Evolutionary conservation across 2,329 filamentous ascomycete genomes (phyloP), one percentile per base, ranked within the genome.

Genomic region (Aureobasidium pullulans): DNA sequence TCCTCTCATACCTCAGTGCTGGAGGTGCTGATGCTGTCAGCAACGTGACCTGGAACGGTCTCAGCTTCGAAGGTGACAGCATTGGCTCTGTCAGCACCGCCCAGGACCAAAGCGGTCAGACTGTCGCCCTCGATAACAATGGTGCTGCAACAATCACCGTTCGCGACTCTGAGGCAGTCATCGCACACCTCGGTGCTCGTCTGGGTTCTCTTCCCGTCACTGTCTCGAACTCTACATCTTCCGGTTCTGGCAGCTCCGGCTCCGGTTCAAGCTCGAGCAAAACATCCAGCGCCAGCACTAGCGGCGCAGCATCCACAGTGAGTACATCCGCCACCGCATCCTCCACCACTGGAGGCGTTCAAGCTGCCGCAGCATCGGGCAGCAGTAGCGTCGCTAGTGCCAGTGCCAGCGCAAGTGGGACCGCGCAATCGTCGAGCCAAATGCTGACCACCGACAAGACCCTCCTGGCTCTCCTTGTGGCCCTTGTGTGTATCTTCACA

Each of bases 1-100:
- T 74, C 63, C 68, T 81, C 19, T 74, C 77, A 4, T 76, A 76
- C 64, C 73, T 80, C 39, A 79, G 74, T n/a, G 75, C 71, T 32
- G 67, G 71, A 15, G 77, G 78, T 34, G 73, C 76, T 9, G 77
- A 80, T 59, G 69, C 73, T 7, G 71, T 72, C 13, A 62, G 67
- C 42, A 72, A 72, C 49, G 75, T 75, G 1, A 76, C 73, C 7
- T 81, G 74, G 73, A 78, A 79, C 65, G 77, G 77, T 47, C 69
- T 81, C 63, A 72, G 69, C 61, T 81, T 74, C 67, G 75, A 77
- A 65, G 62, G 69, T 48, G 66, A 67, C 36, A 57, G 57, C 32
- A 72, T 76, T 40, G 77, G 78, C 60, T 72, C 67, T n/a, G 69
- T 74, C 0, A 71, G 66, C 15, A 61, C 66, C 9, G 70, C 73